Evolutionary conservation across 768 basidiomycete species (phyloP).

Genomic region (Boletus coccyginus): DNA sequence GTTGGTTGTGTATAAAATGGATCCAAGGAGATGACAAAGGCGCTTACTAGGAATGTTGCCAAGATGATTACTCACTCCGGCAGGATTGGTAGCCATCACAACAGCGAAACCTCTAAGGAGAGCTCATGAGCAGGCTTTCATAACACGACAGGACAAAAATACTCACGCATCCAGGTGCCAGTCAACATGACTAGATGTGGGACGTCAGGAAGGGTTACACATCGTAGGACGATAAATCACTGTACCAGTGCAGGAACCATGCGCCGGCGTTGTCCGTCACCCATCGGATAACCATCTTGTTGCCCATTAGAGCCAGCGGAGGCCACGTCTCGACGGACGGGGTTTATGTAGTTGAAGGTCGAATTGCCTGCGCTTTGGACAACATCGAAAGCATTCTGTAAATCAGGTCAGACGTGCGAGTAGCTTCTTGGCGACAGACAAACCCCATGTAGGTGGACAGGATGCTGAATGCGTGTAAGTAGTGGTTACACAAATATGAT

Average conservation of each 20-base stretch:
- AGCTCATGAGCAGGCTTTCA: neutral
- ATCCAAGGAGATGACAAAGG: neutral
- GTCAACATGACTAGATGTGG: conserved; percentile 25
- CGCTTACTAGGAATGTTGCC: conserved; percentile 16
- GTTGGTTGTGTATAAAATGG: neutral
- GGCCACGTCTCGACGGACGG: conserved; percentile 34
- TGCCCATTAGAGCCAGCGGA: conserved; percentile 31
- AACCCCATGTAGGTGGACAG: conserved; percentile 30
- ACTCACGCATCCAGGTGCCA: conserved; percentile 29
- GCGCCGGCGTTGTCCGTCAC: conserved; percentile 63
- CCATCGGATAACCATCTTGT: conserved; percentile 53
- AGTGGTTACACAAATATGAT: neutral
- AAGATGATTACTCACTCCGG: conserved; percentile 13
- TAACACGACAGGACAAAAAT: neutral
- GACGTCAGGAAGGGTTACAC: neutral
- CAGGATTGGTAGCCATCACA: conserved; percentile 25
- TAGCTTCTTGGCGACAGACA: neutral
- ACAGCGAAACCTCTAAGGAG: conserved; percentile 24
- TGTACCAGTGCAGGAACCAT: conserved; percentile 46
- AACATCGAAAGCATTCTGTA: conserved; percentile 36
- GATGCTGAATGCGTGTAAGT: conserved; percentile 19
- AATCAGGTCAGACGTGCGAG: neutral
- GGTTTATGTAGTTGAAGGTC: conserved; percentile 35
- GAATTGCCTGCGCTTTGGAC: conserved; percentile 29
- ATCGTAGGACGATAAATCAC: neutral